Percentiles rank a stretch among this genome's conserved stretches.
phyloP scores from a whole-genome alignment of 192 early-diverging fungal species.

The Coemansia umbellata region DNA sequence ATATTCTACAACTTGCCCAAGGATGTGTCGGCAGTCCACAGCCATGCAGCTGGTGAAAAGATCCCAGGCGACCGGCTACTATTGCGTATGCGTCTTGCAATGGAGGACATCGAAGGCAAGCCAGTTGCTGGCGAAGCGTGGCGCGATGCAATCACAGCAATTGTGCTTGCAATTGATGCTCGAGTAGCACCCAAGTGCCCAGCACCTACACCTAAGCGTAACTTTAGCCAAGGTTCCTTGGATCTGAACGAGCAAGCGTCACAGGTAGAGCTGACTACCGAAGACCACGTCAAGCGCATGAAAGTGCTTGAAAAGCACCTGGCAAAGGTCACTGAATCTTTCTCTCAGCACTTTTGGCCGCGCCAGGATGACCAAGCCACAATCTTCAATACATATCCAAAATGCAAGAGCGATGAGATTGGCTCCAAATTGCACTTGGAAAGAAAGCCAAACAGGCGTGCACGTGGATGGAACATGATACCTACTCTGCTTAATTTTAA shows the following conservation, averaged over 20 bases:
- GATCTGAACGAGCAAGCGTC: constrained; percentile 6
- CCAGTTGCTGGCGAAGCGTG: constrained; percentile 37
- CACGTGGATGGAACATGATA: constrained; percentile 52
- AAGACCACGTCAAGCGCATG: constrained; percentile 48
- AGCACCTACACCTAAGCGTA: constrained; percentile 12
- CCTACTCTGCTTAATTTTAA: constrained; percentile 45
- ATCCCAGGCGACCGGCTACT: constrained; percentile 44
- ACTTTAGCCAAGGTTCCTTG: constrained; percentile 34
- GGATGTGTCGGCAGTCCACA: constrained; percentile 22
- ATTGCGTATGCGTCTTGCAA: constrained; percentile 48
- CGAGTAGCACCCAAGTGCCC: constrained; percentile 36
- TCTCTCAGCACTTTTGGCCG: constrained; percentile 48
- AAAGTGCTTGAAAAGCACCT: constrained; percentile 45
- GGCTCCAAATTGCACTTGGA: constrained; percentile 6
- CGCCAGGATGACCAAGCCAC: constrained; percentile 30
- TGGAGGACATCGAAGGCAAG: constrained; percentile 47
- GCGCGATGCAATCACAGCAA: constrained; percentile 48
- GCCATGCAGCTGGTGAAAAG: constrained; percentile 24
- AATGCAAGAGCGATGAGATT: constrained; percentile 31
- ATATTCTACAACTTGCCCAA: constrained; percentile 44
- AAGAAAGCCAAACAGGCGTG: constrained; percentile 12
- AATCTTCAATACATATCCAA: constrained; percentile 43
- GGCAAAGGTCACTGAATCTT: constrained; percentile 48
- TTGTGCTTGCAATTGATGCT: constrained; percentile 49
- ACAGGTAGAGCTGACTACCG: constrained; percentile 18